Evolutionary conservation across 495 filamentous ascomycete species (phyloP), one percentile per base, ranked within the genome.

Genomic region (Penicilliopsis zonata): DNA sequence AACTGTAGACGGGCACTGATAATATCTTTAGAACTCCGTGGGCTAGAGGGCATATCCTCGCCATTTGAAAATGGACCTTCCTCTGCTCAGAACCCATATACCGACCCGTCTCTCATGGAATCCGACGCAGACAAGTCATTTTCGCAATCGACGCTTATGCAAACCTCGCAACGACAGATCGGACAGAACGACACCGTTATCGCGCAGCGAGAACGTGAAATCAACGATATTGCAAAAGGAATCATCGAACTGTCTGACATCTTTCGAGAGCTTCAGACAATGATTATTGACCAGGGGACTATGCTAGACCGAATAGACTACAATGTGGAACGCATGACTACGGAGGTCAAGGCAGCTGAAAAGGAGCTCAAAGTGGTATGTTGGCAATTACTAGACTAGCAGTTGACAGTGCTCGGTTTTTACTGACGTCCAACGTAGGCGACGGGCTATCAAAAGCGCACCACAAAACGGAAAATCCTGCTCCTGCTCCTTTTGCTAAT

Each of bases 241-340:
- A 94, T 98, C 52, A 94, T 98, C 45, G 92, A 96, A 42, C 67
- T 98, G 2, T 79, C 86, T 1, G 86, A 94, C 49, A 86, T 98
- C 24, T 98, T 98, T 65, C 84, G 88, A 28, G 92, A 96, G 40
- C 59, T 98, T 13, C 92, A 98, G 49, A 74, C 67, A 13, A 94
- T 98, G 86, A 79, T 98, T 35, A 98, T 98, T 37, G 90, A 98
- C 53, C 90, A 98, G 57, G 90, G 90, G 9, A 95, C 85, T 17
- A 86, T 98, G 80, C 72, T 98, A 14, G 90, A 98, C 58, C 72
- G 90, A 21, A 95, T 98, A 46, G 90, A 98, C 50, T 98, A 94
- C 60, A 98, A 98, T 51, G 81, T 98, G 21, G 90, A 98, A 59
- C 67, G 72, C 36, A 94, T 95, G 86, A 75, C 71, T 9, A 74